These are phyloP conservation scores for Kwoniella botswanensis DNA, from an alignment of 768 basidiomycete genomes.

Conservation along the genomic window DNA sequence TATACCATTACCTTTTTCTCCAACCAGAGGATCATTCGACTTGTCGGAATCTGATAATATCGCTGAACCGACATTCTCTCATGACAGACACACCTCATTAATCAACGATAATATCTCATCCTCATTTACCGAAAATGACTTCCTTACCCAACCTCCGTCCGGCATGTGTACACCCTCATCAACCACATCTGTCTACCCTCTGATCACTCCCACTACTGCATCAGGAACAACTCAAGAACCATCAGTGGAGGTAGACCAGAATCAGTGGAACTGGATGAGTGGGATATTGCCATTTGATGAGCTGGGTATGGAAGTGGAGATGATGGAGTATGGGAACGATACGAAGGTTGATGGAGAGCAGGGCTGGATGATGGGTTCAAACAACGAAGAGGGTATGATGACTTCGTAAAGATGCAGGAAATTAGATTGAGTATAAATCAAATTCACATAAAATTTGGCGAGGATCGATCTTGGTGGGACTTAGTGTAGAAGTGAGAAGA, in stretches of 20 bases:
- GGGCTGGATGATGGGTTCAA: background rate
- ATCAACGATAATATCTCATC: background rate
- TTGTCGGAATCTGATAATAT: background rate
- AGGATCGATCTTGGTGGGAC: too few species aligned
- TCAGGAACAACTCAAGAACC: background rate
- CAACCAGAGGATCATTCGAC: background rate
- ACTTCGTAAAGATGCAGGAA: background rate
- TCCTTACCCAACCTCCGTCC: background rate
- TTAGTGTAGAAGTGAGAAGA: background rate
- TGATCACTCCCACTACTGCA: background rate
- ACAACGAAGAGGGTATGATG: background rate
- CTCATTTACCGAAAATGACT: background rate
- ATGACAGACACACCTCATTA: background rate
- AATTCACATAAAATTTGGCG: too few species aligned
- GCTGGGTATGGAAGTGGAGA: slow-evolving; percentile 16
- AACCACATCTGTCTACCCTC: background rate
- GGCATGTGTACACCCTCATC: slow-evolving; percentile 1
- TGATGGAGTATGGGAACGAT: background rate
- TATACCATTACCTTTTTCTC: slow-evolving; percentile 16
- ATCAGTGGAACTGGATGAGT: slow-evolving; percentile 12
- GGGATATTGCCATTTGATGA: slow-evolving; percentile 13
- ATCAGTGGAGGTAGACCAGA: background rate
- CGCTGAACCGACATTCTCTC: background rate
- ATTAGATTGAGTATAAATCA: too few species aligned
- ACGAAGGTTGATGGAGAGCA: background rate